Evolutionary conservation across 495 filamentous ascomycete genomes (phyloP), one percentile per base, ranked within the genome.

Genomic region (Talaromyces ruber): DNA sequence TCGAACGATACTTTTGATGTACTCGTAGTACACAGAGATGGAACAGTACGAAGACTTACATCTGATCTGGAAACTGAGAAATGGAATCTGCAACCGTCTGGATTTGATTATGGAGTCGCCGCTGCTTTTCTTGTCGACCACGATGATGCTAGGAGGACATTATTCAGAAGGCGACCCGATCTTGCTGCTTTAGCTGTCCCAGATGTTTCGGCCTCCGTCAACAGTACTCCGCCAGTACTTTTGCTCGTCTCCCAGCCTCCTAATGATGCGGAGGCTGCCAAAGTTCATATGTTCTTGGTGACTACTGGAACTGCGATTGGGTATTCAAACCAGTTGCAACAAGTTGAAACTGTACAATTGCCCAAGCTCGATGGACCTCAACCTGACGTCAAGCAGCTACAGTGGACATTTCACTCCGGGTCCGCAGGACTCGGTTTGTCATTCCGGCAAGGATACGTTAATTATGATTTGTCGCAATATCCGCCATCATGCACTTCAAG

Each of bases 1-100:
- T 64, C 51, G n/a, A 39, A 65, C 0, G 67, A 71, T 8, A 58
- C 70, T 2, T 77, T 78, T 22, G 74, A 80, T 60, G 67, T 83
- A n/a, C 52, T 83, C 4, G 70, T 73, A 22, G 74, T 82, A n/a
- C 78, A 83, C 59, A 61, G 75, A 55, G 72, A 79, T 64, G 74
- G 81, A 16, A 71, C 68, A 32, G 67, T 78, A 30, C 72, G 78
- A 30, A 67, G 76, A 43, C 64, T 81, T 54, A 70, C 77, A 7
- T 65, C 76, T 0, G 73, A 78, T 50, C 59, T 81, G 32, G 69
- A 72, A 59, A 74, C 69, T 32, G 72, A 79, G 58, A 70, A 69
- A 50, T 79, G 76, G 76, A 77, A 69, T 54, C 65, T 79, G 8
- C 66, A 74, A 29, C 74, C 78, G 66, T 73, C 69, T 58, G 74